Percentiles rank a stretch among this genome's conserved stretches.
phyloP scores from a whole-genome alignment of 1,284 basidiomycete genomes.

The Heterobasidion annosum region DNA sequence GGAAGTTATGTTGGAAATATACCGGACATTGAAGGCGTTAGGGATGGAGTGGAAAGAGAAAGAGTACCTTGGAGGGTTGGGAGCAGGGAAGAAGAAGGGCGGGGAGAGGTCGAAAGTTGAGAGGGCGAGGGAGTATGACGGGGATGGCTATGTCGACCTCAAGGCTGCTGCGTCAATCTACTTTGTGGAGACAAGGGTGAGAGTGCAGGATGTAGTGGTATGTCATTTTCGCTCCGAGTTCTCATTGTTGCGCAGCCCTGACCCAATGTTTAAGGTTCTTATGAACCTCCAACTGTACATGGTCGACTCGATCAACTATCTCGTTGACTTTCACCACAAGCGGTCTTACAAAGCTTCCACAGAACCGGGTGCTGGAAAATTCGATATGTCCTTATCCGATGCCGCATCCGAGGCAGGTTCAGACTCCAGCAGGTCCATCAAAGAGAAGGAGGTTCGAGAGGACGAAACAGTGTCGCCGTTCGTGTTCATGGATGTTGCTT shows the following conservation, averaged over 20 bases:
- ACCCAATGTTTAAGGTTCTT: conserved; percentile 47
- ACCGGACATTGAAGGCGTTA: conserved; percentile 85
- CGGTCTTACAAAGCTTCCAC: conserved; percentile 74
- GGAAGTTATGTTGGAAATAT: conserved; percentile 99
- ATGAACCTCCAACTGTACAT: conserved; percentile 98
- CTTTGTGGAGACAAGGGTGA: conserved; percentile 89
- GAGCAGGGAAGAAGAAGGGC: conserved; percentile 17
- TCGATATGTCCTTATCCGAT: conserved; percentile 53
- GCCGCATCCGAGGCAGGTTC: conserved; percentile 38
- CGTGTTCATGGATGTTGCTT: conserved; percentile 95
- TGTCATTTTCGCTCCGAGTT: conserved; percentile 18
- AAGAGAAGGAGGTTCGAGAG: conserved; percentile 42
- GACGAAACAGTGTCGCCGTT: conserved; percentile 88
- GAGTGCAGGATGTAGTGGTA: conserved; percentile 87
- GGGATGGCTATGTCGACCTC: conserved; percentile 51
- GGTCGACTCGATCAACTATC: conserved; percentile 92
- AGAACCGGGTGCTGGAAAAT: conserved; percentile 55
- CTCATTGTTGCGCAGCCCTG: not conserved
- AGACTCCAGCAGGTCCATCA: conserved; percentile 38
- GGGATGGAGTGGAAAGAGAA: conserved; percentile 98
- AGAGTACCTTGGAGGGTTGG: conserved; percentile 60
- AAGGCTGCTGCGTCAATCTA: conserved; percentile 72
- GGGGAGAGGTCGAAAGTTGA: conserved; percentile 35
- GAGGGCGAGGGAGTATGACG: conserved; percentile 56
- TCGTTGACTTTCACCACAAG: conserved; percentile 98